Evolutionary conservation across 495 filamentous ascomycete species (phyloP).

Genomic region (Podospora conica): DNA sequence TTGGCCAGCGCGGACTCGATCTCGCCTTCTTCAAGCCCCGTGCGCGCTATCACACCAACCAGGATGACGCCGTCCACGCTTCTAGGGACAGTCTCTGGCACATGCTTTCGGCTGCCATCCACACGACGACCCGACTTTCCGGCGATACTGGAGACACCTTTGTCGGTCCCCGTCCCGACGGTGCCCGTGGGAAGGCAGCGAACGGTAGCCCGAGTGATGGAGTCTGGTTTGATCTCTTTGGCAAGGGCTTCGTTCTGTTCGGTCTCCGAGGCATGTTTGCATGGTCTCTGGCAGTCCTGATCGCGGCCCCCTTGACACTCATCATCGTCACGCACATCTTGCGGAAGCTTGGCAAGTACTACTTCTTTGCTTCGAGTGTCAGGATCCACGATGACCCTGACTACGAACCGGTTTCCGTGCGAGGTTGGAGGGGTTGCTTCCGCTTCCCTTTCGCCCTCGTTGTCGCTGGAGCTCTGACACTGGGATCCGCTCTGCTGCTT

Average conservation of each 20-base stretch:
- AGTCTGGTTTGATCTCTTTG: slow-evolving; percentile 95
- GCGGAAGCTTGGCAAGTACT: slow-evolving; percentile 70
- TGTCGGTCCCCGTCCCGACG: slow-evolving; percentile 50
- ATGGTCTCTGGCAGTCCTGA: slow-evolving; percentile 73
- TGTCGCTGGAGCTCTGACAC: slow-evolving; percentile 58
- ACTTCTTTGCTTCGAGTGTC: slow-evolving; percentile 58
- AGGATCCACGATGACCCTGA: slow-evolving; percentile 53
- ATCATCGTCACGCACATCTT: slow-evolving; percentile 61
- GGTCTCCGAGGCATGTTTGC: slow-evolving; percentile 76
- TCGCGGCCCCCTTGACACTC: slow-evolving; percentile 67
- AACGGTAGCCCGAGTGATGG: slow-evolving; percentile 62
- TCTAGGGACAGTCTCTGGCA: slow-evolving; percentile 78
- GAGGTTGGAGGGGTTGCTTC: slow-evolving; percentile 76
- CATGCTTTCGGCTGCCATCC: slow-evolving; percentile 78
- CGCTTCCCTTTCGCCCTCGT: slow-evolving; percentile 73
- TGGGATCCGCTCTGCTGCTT: slow-evolving; percentile 71
- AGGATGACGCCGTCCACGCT: slow-evolving; percentile 78
- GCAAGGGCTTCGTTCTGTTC: slow-evolving; percentile 72
- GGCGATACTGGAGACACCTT: slow-evolving; percentile 64
- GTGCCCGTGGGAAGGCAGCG: slow-evolving; percentile 50
- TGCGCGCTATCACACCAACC: slow-evolving; percentile 81
- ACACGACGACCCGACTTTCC: slow-evolving; percentile 63
- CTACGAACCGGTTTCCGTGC: slow-evolving; percentile 56
- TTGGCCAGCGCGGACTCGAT: slow-evolving; percentile 84
- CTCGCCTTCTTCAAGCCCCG: slow-evolving; percentile 84